Percentiles rank a stretch among this genome's conserved stretches.
phyloP scores from a whole-genome alignment of 2,329 filamentous ascomycete species.

The Nigrospora osmanthi region DNA sequence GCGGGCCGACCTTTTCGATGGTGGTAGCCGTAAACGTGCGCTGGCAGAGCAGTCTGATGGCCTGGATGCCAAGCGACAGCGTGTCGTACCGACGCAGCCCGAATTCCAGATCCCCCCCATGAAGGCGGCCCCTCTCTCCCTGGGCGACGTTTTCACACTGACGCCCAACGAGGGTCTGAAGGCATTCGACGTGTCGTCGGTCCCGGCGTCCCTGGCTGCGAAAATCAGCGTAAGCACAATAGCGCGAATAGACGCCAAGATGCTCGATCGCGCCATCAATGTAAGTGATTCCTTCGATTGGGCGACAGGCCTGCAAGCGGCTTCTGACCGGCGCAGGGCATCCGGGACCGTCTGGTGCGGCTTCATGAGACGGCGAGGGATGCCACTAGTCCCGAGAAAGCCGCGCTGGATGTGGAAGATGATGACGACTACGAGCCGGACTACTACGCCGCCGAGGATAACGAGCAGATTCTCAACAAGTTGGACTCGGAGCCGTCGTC shows the following conservation, averaged over 20 bases:
- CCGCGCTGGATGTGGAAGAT: conserved; percentile 59
- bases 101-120: conserved; percentile 59
- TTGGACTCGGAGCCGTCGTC: conserved; percentile 61
- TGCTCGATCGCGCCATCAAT: conserved; percentile 66
- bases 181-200: conserved; percentile 70
- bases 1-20: conserved; percentile 72
- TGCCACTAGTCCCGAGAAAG: conserved; percentile 50
- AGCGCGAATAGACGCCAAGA: conserved; percentile 58
- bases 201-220: conserved; percentile 68
- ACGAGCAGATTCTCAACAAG: conserved; percentile 71
- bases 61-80: conserved; percentile 77
- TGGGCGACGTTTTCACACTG: conserved; percentile 80
- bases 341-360: conserved; percentile 40
- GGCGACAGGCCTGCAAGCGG: background rate
- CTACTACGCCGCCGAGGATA: conserved; percentile 68
- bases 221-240: conserved; percentile 78
- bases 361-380: conserved; percentile 34
- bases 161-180: conserved; percentile 67
- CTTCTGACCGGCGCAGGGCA: conserved; percentile 29
- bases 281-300: conserved; percentile 33
- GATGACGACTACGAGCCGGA: conserved; percentile 94
- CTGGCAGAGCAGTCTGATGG: conserved; percentile 64
- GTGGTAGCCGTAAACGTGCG: conserved; percentile 69
- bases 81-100: conserved; percentile 36
- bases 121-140: conserved; percentile 66